These are phyloP conservation scores for Nymphaea thermarum DNA, from an alignment of 164 flowering plant species.

Conservation along the genomic window DNA sequence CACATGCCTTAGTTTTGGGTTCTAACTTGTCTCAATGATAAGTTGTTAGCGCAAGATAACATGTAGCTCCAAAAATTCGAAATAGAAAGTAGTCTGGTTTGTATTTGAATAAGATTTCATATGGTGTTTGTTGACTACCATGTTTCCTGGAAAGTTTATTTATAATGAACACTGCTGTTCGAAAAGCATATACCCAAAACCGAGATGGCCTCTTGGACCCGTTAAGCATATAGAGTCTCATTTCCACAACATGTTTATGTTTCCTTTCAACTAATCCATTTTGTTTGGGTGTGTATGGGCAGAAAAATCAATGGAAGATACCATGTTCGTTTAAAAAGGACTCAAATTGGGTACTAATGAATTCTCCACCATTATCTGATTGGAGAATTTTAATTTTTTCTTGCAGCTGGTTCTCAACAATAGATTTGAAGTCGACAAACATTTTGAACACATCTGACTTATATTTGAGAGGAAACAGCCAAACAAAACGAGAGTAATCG, in stretches of 20 bases:
- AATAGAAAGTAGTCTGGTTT: neutral
- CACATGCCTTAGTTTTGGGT: too few species aligned
- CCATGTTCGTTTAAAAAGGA: too few species aligned
- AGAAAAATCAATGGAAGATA: too few species aligned
- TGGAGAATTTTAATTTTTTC: too few species aligned
- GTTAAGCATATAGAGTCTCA: neutral
- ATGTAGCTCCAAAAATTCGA: neutral
- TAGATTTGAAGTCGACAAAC: neutral
- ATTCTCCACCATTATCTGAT: too few species aligned
- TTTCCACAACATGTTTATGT: too few species aligned
- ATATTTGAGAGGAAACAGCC: neutral
- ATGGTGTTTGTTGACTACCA: neutral
- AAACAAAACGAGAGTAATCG: neutral
- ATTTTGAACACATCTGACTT: neutral
- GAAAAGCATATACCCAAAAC: neutral
- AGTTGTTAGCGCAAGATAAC: neutral
- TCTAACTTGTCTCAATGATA: slow-evolving; percentile 1
- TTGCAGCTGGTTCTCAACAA: neutral
- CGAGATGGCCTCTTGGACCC: neutral
- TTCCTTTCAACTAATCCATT: too few species aligned
- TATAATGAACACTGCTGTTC: neutral
- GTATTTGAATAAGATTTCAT: neutral
- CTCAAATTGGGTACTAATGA: too few species aligned
- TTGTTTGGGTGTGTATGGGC: too few species aligned
- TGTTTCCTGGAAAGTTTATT: neutral